A percentile compares a stretch with the other conserved stretches of the same genome.
phyloP scores from a whole-genome alignment of 371 early-diverging fungal genomes.

The Mortierella sp. region DNA sequence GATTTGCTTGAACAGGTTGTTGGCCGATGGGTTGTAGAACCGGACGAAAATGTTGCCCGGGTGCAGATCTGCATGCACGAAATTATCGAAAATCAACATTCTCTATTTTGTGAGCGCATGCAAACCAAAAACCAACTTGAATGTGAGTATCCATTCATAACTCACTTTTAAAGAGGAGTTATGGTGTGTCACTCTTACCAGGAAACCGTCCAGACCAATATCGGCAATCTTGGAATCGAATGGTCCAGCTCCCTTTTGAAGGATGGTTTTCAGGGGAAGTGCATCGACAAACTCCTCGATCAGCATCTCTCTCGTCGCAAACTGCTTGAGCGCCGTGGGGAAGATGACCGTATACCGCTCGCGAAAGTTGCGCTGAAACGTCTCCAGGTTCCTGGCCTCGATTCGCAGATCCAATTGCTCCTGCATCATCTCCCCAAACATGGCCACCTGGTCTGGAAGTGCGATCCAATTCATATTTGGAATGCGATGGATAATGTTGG shows the following conservation, averaged over 20 bases:
- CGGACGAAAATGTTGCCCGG: constrained; percentile 95
- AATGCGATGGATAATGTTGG: constrained; percentile 72
- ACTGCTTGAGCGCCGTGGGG: constrained; percentile 76
- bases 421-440: constrained; percentile 94
- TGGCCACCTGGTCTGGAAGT: constrained; percentile 87
- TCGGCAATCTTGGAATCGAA: constrained; percentile 83
- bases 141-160: background rate
- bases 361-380: constrained; percentile 80
- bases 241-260: constrained; percentile 65
- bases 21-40: constrained; percentile 78
- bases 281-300: constrained; percentile 89
- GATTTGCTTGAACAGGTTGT: constrained; percentile 68
- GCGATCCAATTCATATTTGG: constrained; percentile 89
- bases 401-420: constrained; percentile 89
- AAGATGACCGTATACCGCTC: constrained; percentile 69
- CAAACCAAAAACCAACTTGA: constrained; percentile 1
- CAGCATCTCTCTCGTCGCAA: constrained; percentile 78
- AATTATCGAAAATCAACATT: constrained; percentile 94
- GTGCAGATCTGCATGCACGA: constrained; percentile 95
- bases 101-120: constrained; percentile 59
- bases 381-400: constrained; percentile 83
- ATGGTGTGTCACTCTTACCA: constrained; percentile 44
- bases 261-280: constrained; percentile 80
- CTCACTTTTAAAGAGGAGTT: background rate
- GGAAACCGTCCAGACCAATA: constrained; percentile 73